Evolutionary conservation across 768 basidiomycete species (phyloP).

Genomic region (Lactarius tabidus): DNA sequence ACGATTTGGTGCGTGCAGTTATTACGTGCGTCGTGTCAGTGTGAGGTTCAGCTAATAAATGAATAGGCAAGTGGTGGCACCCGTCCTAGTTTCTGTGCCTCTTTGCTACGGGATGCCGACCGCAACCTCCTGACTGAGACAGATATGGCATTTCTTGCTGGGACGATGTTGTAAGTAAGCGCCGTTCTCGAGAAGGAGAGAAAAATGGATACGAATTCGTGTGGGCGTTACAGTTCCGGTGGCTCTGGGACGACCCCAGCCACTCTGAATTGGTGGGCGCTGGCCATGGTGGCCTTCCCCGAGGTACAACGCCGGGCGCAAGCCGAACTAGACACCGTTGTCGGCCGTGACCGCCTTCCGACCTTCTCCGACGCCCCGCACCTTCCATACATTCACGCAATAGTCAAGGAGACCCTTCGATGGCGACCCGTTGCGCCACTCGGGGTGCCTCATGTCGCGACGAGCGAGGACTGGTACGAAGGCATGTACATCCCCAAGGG

Average conservation of each 20-base stretch:
- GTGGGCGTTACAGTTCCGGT: background rate
- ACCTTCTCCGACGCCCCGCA: slow-evolving; percentile 14
- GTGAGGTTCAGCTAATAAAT: background rate
- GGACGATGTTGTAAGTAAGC: slow-evolving; percentile 2
- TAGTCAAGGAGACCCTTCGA: slow-evolving; percentile 22
- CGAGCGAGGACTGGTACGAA: slow-evolving; percentile 31
- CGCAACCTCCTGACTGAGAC: slow-evolving; percentile 4
- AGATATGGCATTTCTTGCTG: slow-evolving; percentile 10
- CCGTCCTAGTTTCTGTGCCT: slow-evolving; percentile 12
- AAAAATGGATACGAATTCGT: background rate
- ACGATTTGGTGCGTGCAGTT: background rate
- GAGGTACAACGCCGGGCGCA: slow-evolving; percentile 23
- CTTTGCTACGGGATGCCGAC: background rate
- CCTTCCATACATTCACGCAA: slow-evolving; percentile 25
- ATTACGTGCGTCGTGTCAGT: background rate
- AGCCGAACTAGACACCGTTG: slow-evolving; percentile 22
- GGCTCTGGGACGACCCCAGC: slow-evolving; percentile 10
- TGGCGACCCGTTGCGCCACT: background rate
- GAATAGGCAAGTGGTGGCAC: background rate
- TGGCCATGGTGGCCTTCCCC: slow-evolving; percentile 25
- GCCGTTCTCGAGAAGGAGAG: background rate
- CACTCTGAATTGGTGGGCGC: slow-evolving; percentile 13
- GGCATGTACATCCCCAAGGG: slow-evolving; percentile 35
- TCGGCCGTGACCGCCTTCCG: slow-evolving; percentile 23
- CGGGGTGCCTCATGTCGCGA: background rate